phyloP scores from a whole-genome alignment of 495 filamentous ascomycete genomes.

The Annulohypoxylon maeteangense region DNA sequence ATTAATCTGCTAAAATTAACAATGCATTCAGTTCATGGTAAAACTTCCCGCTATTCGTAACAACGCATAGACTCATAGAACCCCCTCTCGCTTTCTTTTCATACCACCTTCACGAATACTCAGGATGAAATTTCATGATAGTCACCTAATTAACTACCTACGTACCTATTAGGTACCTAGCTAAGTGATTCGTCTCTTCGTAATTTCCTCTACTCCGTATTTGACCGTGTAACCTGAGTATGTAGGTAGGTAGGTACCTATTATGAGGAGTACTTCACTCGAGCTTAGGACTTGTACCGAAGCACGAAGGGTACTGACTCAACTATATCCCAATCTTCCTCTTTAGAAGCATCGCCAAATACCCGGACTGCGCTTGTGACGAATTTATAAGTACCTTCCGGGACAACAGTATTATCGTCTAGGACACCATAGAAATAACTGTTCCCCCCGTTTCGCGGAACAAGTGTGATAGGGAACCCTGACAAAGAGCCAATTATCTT shows the following conservation, averaged over 20 bases:
- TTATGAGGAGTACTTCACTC: not conserved
- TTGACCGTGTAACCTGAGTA: no score
- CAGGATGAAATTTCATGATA: no score
- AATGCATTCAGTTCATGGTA: not conserved
- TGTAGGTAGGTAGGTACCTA: not conserved
- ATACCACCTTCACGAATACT: no score
- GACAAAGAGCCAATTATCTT: not conserved
- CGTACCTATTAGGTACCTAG: no score
- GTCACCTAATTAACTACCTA: no score
- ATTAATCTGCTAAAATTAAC: constrained; percentile 2
- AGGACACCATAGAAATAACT: not conserved
- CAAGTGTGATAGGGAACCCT: not conserved
- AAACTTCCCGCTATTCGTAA: not conserved
- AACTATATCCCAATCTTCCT: constrained; percentile 1
- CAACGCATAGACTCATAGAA: not conserved
- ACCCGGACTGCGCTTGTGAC: not conserved
- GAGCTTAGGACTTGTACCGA: not conserved
- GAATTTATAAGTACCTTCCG: constrained; percentile 3
- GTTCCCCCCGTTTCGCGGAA: not conserved
- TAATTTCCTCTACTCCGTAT: no score
- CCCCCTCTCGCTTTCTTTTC: no score
- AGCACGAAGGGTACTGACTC: not conserved
- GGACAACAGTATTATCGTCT: not conserved
- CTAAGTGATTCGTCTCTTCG: not conserved
- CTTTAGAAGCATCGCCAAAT: constrained; percentile 8